Conservation (phyloP, 352 stramenopile genomes). For the Phytophthora hibernalis region DNA sequence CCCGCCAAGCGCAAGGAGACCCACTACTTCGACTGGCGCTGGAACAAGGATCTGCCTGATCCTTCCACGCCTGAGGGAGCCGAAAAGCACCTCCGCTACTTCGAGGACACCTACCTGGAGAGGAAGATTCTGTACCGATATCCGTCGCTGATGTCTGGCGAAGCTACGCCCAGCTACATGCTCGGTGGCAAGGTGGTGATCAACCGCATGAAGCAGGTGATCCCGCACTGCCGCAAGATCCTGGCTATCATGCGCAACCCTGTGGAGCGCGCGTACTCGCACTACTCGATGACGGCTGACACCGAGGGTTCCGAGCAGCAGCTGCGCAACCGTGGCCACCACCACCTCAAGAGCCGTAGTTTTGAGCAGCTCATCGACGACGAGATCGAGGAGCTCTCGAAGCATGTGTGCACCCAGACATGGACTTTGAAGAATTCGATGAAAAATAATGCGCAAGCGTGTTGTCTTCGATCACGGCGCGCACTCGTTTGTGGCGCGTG, state of each 20-base stretch:
- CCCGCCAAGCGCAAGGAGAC: constrained; percentile 94
- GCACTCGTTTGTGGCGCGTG: constrained; percentile 85
- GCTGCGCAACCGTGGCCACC: constrained; percentile 78
- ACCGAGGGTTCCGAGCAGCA: constrained; percentile 75
- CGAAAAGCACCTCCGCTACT: constrained; percentile 69
- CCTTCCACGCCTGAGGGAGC: constrained; percentile 62
- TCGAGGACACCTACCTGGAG: constrained; percentile 87
- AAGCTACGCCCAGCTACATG: constrained; percentile 93
- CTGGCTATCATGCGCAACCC: constrained; percentile 87
- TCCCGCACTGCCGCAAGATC: constrained; percentile 85
- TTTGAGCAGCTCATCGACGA: constrained; percentile 84
- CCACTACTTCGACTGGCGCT: constrained; percentile 99
- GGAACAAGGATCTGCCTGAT: constrained; percentile 81
- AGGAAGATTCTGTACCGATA: constrained; percentile 84
- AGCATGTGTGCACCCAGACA: constrained; percentile 72
- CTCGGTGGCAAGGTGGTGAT: constrained; percentile 82
- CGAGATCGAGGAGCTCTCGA: constrained; percentile 70
- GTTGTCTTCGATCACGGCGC: constrained; percentile 69
- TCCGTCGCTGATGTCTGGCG: constrained; percentile 92
- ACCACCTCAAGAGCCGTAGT: constrained; percentile 62
- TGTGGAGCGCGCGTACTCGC: constrained; percentile 86
- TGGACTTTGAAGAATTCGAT: constrained; percentile 79
- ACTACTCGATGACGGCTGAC: constrained; percentile 91
- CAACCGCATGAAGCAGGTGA: constrained; percentile 76
- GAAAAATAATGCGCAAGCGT: constrained; percentile 57